Evolutionary conservation across 2,329 filamentous ascomycete species (phyloP), one percentile per base, ranked within the genome.

Genomic region (Emydomyces testavorans): DNA sequence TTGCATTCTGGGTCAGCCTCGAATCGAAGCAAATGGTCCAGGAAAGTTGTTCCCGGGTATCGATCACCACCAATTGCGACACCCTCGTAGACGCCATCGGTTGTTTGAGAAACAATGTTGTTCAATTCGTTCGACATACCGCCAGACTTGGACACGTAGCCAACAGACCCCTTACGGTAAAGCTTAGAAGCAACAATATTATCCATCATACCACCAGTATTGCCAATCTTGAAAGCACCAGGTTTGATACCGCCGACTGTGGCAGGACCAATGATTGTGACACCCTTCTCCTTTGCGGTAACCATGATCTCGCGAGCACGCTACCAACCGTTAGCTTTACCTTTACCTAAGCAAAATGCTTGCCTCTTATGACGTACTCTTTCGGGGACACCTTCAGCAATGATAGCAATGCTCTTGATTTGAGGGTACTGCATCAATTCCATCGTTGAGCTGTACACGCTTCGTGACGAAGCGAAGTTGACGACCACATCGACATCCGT

Each of bases 161-260:
- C 92, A 58, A 98, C 89, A 60, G 92, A 96, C 62, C 92, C 92
- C 75, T 92, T 92, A 72, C 92, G 90, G 82, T 98, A 98, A 53
- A 98, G 86, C 82, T 98, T 98, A 69, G 92, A 96, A 60, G 92
- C 88, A 56, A 98, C 92, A 63, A 98, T 98, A 80, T 98, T 98
- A 80, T 98, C 92, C 92, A 98, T 98, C 92, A 98, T 98, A 72
- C 92, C 92, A 79, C 92, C 92, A 62, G 92, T 98, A 80, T 98
- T 98, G 69, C 92, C 92, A 57, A 98, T 98, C 81, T 96, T 98
- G 85, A 90, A 98, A 69, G 85, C 86, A 70, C 92, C 92, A 54
- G 92, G 92, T 81, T 96, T 98, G 76, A 98, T 96, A 64, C 92
- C 92, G 80, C 92, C 92, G 54, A 98, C 92, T 49, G 92, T 98